Percentiles rank a stretch among this genome's conserved stretches.
Evolutionary conservation across 371 early-diverging fungal genomes (phyloP).

Genomic region (Mucor piriformis): DNA sequence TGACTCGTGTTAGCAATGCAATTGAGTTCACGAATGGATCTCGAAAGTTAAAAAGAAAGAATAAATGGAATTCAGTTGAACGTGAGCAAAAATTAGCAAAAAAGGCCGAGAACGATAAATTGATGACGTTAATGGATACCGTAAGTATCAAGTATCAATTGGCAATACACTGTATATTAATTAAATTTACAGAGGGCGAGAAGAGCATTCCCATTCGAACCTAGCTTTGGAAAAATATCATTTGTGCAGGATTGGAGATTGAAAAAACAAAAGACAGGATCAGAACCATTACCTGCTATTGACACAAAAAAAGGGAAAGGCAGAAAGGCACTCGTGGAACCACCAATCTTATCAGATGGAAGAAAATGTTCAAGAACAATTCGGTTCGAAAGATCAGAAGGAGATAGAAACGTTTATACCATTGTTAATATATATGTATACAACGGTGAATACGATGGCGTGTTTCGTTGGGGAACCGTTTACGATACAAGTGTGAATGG

Average conservation of each 20-base stretch:
- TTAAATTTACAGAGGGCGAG: slow-evolving; percentile 39
- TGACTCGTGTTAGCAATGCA: slow-evolving; percentile 61
- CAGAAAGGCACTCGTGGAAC: slow-evolving; percentile 36
- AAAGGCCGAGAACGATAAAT: slow-evolving; percentile 59
- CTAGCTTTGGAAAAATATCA: slow-evolving; percentile 62
- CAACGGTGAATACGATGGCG: slow-evolving; percentile 54
- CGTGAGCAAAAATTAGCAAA: slow-evolving; percentile 61
- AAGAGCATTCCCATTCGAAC: slow-evolving; percentile 51
- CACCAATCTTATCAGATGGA: slow-evolving; percentile 50
- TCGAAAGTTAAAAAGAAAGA: slow-evolving; percentile 49
- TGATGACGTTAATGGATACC: slow-evolving; percentile 66
- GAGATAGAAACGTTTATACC: slow-evolving; percentile 55
- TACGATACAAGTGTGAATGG: slow-evolving; percentile 61
- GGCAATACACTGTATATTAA: neutral
- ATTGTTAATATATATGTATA: slow-evolving; percentile 55
- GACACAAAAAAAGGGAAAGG: slow-evolving; percentile 59
- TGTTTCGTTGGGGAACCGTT: slow-evolving; percentile 63
- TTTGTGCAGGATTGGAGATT: slow-evolving; percentile 66
- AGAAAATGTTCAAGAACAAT: slow-evolving; percentile 59
- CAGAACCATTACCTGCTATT: slow-evolving; percentile 54
- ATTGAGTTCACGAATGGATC: slow-evolving; percentile 44
- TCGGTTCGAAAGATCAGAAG: slow-evolving; percentile 60
- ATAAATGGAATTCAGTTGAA: slow-evolving; percentile 65
- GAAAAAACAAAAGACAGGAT: slow-evolving; percentile 49
- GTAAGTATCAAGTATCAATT: slow-evolving; percentile 28